phyloP scores from a whole-genome alignment of 2,329 filamentous ascomycete species.

The Alternaria atra region DNA sequence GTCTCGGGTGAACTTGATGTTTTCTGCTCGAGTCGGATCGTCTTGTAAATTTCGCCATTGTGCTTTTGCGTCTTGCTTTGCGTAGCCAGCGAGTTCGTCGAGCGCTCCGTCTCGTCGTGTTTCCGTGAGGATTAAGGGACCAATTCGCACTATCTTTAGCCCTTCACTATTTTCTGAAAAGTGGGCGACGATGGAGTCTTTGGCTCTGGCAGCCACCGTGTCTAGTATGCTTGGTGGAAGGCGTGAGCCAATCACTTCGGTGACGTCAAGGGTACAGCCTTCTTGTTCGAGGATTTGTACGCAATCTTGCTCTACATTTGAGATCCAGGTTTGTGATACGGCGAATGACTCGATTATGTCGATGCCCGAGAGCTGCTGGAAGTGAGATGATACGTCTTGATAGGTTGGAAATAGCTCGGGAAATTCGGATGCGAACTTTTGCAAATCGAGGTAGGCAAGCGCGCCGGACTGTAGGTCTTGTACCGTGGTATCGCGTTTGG shows the following conservation, averaged over 20 bases:
- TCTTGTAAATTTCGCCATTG: slow-evolving; percentile 39
- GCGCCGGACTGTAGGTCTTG: slow-evolving; percentile 30
- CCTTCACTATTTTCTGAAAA: slow-evolving; percentile 1
- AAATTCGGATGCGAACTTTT: slow-evolving; percentile 25
- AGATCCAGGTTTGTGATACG: slow-evolving; percentile 37
- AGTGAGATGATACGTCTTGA: slow-evolving; percentile 23
- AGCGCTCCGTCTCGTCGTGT: slow-evolving; percentile 15
- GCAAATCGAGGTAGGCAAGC: slow-evolving; percentile 32
- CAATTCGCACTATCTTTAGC: slow-evolving; percentile 17
- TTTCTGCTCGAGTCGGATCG: slow-evolving; percentile 15
- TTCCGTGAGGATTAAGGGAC: slow-evolving; percentile 31
- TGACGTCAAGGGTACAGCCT: slow-evolving; percentile 30
- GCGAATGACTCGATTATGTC: slow-evolving; percentile 28
- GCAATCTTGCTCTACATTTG: slow-evolving; percentile 24
- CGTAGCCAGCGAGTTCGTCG: slow-evolving; percentile 24
- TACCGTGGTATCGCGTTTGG: slow-evolving; percentile 28
- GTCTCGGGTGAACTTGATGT: slow-evolving; percentile 35
- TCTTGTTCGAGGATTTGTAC: slow-evolving; percentile 22
- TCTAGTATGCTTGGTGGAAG: slow-evolving; percentile 23
- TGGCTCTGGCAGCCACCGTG: slow-evolving; percentile 17
- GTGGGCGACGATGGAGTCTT: slow-evolving; percentile 21
- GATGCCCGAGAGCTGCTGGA: slow-evolving; percentile 21
- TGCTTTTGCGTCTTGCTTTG: slow-evolving; percentile 28
- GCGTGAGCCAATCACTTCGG: slow-evolving; percentile 13
- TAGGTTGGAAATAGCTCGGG: slow-evolving; percentile 25